phyloP scores from a whole-genome alignment of 257 asterid genomes.

The Verbascum thapsus region DNA sequence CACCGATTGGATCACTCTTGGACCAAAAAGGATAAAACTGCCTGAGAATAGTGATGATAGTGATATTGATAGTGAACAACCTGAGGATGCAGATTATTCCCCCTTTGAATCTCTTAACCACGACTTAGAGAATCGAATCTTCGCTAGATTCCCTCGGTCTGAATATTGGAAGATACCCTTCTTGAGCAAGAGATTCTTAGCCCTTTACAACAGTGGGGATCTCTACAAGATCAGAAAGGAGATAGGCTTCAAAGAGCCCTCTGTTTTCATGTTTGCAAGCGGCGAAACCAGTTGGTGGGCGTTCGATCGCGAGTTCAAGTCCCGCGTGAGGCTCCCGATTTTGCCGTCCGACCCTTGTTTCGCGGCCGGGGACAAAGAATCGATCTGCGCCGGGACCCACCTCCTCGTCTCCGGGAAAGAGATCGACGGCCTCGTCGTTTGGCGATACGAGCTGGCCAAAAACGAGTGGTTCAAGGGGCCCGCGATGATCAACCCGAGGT shows the following conservation, averaged over 20 bases:
- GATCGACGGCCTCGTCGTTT: conserved; percentile 62
- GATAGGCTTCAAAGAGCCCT: conserved; percentile 50
- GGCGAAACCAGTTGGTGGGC: conserved; percentile 79
- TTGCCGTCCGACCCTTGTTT: conserved; percentile 70
- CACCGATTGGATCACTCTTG: conserved; percentile 29
- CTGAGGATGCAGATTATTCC: conserved; percentile 93
- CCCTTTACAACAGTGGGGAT: conserved; percentile 54
- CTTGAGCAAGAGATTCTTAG: conserved; percentile 55
- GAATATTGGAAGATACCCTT: conserved; percentile 62
- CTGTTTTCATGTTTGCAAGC: conserved; percentile 67
- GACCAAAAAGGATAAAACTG: conserved; percentile 36
- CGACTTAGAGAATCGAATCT: conserved; percentile 58
- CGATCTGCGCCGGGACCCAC: conserved; percentile 71
- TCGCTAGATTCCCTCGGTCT: conserved; percentile 71
- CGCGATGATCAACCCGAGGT: conserved; percentile 66
- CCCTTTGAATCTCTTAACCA: conserved; percentile 49
- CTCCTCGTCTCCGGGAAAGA: conserved; percentile 70
- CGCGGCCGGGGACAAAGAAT: conserved; percentile 65
- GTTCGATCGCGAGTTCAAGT: conserved; percentile 58
- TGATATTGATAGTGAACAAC: conserved; percentile 31
- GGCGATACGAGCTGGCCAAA: conserved; percentile 65
- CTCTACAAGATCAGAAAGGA: conserved; percentile 56
- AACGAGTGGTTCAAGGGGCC: conserved; percentile 73
- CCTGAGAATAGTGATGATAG: conserved; percentile 19
- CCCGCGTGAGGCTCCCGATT: conserved; percentile 53